Conservation (phyloP, 169 alveolate species). For the Plasmodium gonderi region DNA sequence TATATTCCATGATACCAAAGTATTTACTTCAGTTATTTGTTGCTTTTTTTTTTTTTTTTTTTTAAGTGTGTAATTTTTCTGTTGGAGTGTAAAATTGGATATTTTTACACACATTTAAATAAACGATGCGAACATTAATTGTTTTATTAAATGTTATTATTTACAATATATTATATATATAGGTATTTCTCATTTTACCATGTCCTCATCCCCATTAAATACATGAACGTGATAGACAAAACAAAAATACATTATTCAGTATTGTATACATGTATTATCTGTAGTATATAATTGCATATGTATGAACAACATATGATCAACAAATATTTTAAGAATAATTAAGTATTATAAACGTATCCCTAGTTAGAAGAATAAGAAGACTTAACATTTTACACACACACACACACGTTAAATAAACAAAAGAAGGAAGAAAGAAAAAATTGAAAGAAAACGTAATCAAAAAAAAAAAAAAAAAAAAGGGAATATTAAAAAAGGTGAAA, state of each 20-base stretch:
- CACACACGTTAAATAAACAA: not conserved
- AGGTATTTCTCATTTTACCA: not conserved
- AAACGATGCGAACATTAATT: no score
- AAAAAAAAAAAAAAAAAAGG: not conserved
- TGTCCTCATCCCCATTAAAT: not conserved
- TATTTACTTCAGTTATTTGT: not conserved
- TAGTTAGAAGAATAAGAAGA: slow-evolving; percentile 9
- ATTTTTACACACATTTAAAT: not conserved
- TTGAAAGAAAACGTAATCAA: not conserved
- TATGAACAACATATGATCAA: not conserved
- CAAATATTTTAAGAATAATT: slow-evolving; percentile 10
- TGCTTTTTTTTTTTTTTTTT: not conserved
- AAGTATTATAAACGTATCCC: not conserved
- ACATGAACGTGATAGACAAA: not conserved
- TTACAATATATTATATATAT: no score
- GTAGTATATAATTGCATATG: not conserved
- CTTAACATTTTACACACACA: not conserved
- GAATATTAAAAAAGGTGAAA: not conserved
- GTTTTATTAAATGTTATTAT: no score
- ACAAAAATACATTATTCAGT: not conserved
- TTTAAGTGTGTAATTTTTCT: not conserved
- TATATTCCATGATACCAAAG: not conserved
- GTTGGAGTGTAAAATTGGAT: not conserved
- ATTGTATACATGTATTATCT: not conserved
- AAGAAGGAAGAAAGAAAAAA: not conserved